These are phyloP conservation scores for Diatrype stigma DNA, from an alignment of 2,329 filamentous ascomycete genomes.

Conservation along the genomic window DNA sequence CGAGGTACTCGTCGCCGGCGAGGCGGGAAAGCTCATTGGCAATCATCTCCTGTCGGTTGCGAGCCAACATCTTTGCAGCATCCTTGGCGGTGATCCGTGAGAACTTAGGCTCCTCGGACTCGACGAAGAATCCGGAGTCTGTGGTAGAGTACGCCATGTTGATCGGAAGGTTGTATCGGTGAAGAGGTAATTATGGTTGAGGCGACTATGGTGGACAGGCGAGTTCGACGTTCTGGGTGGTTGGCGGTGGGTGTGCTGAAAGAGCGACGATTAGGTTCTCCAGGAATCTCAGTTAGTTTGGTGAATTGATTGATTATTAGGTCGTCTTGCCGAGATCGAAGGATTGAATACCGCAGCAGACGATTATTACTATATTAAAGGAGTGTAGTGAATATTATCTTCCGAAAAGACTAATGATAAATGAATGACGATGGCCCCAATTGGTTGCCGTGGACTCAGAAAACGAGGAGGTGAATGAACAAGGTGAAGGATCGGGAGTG, in stretches of 20 bases:
- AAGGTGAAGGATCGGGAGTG: conserved; percentile 36
- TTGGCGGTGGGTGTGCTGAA: conserved; percentile 25
- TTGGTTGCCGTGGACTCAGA: conserved; percentile 41
- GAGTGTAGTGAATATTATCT: conserved; percentile 49
- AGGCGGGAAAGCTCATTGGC: conserved; percentile 82
- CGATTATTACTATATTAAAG: conserved; percentile 55
- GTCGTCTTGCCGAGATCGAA: conserved; percentile 33
- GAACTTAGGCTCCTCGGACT: conserved; percentile 47
- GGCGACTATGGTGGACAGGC: conserved; percentile 27
- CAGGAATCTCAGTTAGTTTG: conserved; percentile 45
- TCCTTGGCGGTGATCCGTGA: conserved; percentile 67
- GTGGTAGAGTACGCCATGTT: conserved; percentile 45
- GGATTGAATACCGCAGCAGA: conserved; percentile 40
- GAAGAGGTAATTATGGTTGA: conserved; percentile 23
- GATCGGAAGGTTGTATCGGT: no score
- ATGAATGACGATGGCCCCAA: conserved; percentile 55
- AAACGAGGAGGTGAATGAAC: conserved; percentile 19
- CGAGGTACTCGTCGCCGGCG: conserved; percentile 85
- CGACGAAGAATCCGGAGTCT: conserved; percentile 52
- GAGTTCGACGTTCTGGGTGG: conserved; percentile 18
- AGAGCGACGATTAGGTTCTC: conserved; percentile 48
- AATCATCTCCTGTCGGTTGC: conserved; percentile 81
- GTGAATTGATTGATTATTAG: conserved; percentile 28
- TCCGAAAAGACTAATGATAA: conserved; percentile 31
- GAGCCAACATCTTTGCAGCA: conserved; percentile 71